A percentile compares a stretch with the other conserved stretches of the same genome.
Conservation (phyloP, 768 basidiomycete genomes). For the Phanerochaete sordida region DNA sequence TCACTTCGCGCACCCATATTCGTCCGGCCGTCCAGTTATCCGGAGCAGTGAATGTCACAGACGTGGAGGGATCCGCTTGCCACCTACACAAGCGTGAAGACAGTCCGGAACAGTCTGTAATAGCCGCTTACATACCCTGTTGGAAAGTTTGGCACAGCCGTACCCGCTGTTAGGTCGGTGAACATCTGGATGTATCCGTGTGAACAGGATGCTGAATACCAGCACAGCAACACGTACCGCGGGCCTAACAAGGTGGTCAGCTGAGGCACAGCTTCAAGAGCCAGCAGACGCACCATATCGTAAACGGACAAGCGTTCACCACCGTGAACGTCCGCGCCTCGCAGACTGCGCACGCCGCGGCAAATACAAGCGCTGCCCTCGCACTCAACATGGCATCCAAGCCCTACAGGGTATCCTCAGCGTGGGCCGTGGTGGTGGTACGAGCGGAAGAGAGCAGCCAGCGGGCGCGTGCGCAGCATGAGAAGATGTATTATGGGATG, state of each 20-base stretch:
- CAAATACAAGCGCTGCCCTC: not conserved
- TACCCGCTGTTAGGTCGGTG: conserved; percentile 30
- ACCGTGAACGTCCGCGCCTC: conserved; percentile 29
- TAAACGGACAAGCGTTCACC: conserved; percentile 38
- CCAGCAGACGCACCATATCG: conserved; percentile 32
- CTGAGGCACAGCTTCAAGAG: not conserved
- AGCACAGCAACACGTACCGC: conserved; percentile 19
- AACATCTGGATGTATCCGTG: conserved; percentile 19
- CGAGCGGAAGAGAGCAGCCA: not conserved
- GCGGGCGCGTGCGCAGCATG: not conserved
- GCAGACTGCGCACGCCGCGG: not conserved
- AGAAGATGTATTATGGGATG: not conserved
- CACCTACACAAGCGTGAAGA: conserved; percentile 11
- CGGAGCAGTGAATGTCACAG: conserved; percentile 31
- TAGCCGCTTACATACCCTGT: conserved; percentile 21
- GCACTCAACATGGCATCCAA: not conserved
- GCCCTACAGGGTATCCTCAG: not conserved
- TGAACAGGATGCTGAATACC: not conserved
- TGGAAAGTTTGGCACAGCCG: conserved; percentile 21
- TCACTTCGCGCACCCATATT: conserved; percentile 29
- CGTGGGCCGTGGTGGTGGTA: not conserved
- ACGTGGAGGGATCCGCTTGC: conserved; percentile 23
- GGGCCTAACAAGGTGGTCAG: conserved; percentile 19
- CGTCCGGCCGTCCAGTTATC: conserved; percentile 37
- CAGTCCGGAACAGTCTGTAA: not conserved